These are phyloP conservation scores for Ceratocystis colombiana DNA, from an alignment of 2,329 filamentous ascomycete genomes.

Conservation along the genomic window DNA sequence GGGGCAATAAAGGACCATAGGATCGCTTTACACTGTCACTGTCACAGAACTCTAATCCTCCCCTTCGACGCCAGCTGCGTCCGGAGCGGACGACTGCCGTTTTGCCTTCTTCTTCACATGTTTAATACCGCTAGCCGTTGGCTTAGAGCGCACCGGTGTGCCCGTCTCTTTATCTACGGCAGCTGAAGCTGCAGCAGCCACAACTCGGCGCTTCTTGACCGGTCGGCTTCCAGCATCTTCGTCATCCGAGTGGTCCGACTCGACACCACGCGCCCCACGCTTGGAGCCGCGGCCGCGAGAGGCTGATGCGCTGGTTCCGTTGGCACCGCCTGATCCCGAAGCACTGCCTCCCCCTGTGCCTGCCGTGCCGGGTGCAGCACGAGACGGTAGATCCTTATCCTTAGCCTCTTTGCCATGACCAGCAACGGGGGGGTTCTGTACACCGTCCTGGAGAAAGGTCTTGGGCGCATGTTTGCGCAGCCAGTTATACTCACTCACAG, in stretches of 20 bases:
- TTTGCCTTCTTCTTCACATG: slow-evolving; percentile 23
- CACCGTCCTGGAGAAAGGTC: slow-evolving; percentile 68
- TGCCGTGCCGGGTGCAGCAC: slow-evolving; percentile 29
- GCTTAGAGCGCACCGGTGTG: slow-evolving; percentile 28
- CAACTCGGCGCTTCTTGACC: slow-evolving; percentile 31
- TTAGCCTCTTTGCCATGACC: slow-evolving; percentile 24
- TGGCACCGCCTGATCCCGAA: neutral
- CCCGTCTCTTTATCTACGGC: slow-evolving; percentile 31
- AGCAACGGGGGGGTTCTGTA: slow-evolving; percentile 9
- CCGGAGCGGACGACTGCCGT: slow-evolving; percentile 15
- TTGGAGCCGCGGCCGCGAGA: slow-evolving; percentile 32
- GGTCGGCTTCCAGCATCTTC: slow-evolving; percentile 21
- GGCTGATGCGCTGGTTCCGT: neutral
- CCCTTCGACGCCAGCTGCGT: neutral
- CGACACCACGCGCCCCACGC: slow-evolving; percentile 35
- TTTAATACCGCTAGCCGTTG: slow-evolving; percentile 20
- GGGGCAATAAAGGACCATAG: neutral
- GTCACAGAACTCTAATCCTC: slow-evolving; percentile 8
- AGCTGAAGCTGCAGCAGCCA: slow-evolving; percentile 28
- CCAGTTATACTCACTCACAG: slow-evolving; percentile 93
- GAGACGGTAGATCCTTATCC: slow-evolving; percentile 33
- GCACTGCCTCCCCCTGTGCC: slow-evolving; percentile 29
- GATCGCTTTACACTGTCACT: neutral
- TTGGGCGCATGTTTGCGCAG: slow-evolving; percentile 74
- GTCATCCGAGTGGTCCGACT: slow-evolving; percentile 21